Conservation (phyloP, 306 rosid genomes). For the Cicer yamashitae region DNA sequence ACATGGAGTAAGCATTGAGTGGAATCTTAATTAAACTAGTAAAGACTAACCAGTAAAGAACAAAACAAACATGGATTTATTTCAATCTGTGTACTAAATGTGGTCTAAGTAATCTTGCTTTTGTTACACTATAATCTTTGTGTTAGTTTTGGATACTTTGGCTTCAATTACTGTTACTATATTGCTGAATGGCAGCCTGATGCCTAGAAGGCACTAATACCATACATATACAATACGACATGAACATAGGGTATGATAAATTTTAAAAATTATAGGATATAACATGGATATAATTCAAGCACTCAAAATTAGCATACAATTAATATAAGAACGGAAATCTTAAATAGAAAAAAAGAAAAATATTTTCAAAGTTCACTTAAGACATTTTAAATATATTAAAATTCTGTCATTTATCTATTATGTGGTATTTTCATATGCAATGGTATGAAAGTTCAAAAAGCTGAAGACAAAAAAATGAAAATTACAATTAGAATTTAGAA, state of each 20-base stretch:
- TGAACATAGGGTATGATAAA: neutral
- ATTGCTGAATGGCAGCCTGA: neutral
- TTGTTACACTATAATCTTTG: constrained; percentile 18
- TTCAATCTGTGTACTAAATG: constrained; percentile 19
- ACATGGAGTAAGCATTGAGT: constrained; percentile 24
- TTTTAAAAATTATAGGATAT: neutral
- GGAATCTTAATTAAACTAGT: constrained; percentile 21
- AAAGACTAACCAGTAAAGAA: constrained; percentile 11
- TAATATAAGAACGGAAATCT: neutral
- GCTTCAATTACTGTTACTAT: constrained; percentile 29
- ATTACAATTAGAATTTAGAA: constrained; percentile 10
- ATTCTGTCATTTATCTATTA: neutral
- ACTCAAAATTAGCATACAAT: neutral
- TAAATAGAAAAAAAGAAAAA: constrained; percentile 3
- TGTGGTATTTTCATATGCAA: neutral
- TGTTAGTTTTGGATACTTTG: constrained; percentile 32
- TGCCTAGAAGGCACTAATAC: neutral
- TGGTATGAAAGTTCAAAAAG: neutral
- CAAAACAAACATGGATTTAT: constrained; percentile 26
- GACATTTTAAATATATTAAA: constrained; percentile 4
- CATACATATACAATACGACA: neutral
- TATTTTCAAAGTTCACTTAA: neutral
- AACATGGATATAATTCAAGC: neutral
- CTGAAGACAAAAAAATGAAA: neutral
- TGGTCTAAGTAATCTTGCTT: constrained; percentile 27